Base-by-base conservation (phyloP, 495 filamentous ascomycete species). In the Aspergillus indologenus region DNA sequence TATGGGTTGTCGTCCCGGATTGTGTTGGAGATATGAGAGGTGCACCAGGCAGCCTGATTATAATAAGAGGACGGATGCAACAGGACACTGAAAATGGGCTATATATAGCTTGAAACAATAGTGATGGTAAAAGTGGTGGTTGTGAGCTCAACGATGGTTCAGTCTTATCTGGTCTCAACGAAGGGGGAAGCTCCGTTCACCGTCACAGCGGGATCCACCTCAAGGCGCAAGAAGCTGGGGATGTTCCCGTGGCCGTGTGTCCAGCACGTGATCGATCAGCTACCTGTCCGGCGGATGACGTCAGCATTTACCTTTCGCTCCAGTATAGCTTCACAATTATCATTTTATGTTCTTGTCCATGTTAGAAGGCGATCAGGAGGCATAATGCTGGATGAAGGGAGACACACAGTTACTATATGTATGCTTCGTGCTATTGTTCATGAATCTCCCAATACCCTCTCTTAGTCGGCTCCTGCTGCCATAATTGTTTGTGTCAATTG, bases 221-320 rank as follows among this genome's bases (percentile, higher is more conserved):
- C 48, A 51, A 29, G 26, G 26, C 26, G 26, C 9, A 29, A 29
- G 26, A 29, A 53, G 48, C 48, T 51, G 43, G 51, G 45, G 47
- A 24, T 46, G 54, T 40, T 47, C 31, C 48, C 22, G 34, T 34
- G 58, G 54, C 57, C 54, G 61, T 58, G 57, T 59, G 58, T 63
- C 43, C 20, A 59, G 63, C 64, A 66, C 61, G 64, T 66, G 63
- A 61, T 29, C 17, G 15, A 9, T 20, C 8, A 24, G 23, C 9
- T 22, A 24, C 18, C 14, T 15, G 14, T 51, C 17, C 6, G 18
- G 5, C 17, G 0, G 21, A 23, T 64, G 62, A 64, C 58, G 52
- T 61, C 61, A 61, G 47, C 26, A 26, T 29, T 50, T 40, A 14
- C 2, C 34, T 2, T 11, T 40, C 12, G 34, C 6, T 14, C 26